These are phyloP conservation scores for Dothistroma septosporum DNA, from an alignment of 2,329 filamentous ascomycete species.

Conservation along the genomic window DNA sequence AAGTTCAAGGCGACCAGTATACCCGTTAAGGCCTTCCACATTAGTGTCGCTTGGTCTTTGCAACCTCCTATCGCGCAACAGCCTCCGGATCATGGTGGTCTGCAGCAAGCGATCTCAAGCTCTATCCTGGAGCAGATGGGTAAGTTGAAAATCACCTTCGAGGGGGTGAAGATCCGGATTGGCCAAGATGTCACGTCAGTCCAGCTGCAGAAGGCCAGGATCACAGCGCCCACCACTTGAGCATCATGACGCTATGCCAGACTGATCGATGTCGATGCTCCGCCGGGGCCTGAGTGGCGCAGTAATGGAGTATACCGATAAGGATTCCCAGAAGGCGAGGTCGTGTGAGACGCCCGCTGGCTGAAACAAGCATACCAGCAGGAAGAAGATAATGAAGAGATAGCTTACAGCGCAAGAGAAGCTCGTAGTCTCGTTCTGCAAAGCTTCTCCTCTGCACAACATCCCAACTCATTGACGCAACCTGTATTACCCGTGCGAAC, in stretches of 20 bases:
- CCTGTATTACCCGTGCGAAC: neutral
- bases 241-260: neutral
- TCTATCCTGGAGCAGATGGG: conserved; percentile 13
- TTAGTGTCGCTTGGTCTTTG: conserved; percentile 85
- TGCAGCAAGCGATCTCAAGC: conserved; percentile 2
- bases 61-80: conserved; percentile 52
- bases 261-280: no score
- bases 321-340: no score
- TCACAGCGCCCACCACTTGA: neutral
- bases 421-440: no score
- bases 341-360: no score
- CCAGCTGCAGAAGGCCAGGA: conserved; percentile 17
- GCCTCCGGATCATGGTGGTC: neutral
- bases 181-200: conserved; percentile 37
- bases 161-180: conserved; percentile 47
- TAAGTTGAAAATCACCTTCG: conserved; percentile 30
- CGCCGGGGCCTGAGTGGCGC: no score
- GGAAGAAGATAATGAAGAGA: no score
- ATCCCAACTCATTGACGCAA: no score
- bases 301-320: no score
- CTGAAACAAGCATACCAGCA: no score
- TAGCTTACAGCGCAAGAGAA: no score
- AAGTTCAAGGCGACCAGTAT: neutral
- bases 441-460: no score
- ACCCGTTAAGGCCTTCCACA: conserved; percentile 58